phyloP scores from a whole-genome alignment of 441 rosid genomes.

The Gossypium gossypioides region DNA sequence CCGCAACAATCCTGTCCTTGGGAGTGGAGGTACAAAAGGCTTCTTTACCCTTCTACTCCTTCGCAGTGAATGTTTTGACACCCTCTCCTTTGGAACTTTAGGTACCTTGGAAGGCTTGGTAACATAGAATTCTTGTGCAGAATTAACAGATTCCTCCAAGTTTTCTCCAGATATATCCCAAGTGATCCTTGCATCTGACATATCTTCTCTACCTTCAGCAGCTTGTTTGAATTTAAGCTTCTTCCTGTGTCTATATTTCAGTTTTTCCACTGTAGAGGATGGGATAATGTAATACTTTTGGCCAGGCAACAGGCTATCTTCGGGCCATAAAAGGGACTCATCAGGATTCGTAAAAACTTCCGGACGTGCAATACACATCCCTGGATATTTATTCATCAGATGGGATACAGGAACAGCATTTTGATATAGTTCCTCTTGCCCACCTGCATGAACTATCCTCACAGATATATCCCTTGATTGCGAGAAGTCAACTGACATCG shows the following conservation, averaged over 20 bases:
- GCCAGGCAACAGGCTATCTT: slow-evolving; percentile 40
- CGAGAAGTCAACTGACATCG: slow-evolving; percentile 20
- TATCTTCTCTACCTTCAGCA: slow-evolving; percentile 15
- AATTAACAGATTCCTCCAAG: slow-evolving; percentile 29
- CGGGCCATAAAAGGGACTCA: slow-evolving; percentile 36
- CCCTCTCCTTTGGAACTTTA: slow-evolving; percentile 23
- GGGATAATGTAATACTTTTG: slow-evolving; percentile 45
- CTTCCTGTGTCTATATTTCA: slow-evolving; percentile 25
- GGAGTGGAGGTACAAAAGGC: slow-evolving; percentile 50
- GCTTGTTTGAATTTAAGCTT: slow-evolving; percentile 13
- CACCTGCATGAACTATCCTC: slow-evolving; percentile 56
- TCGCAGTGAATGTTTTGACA: slow-evolving; percentile 2
- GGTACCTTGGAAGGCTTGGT: slow-evolving; percentile 10
- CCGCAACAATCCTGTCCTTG: slow-evolving; percentile 14
- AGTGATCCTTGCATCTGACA: slow-evolving; percentile 29
- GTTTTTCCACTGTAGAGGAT: slow-evolving; percentile 35
- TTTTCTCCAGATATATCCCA: slow-evolving; percentile 23
- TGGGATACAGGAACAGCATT: slow-evolving; percentile 34
- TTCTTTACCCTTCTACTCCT: slow-evolving; percentile 27
- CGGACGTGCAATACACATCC: slow-evolving; percentile 44
- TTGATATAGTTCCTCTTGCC: slow-evolving; percentile 37
- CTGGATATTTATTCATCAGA: slow-evolving; percentile 49
- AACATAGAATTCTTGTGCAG: slow-evolving; percentile 43
- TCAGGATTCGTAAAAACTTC: slow-evolving; percentile 43
- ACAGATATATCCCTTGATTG: slow-evolving; percentile 31